Evolutionary conservation across 805 yeast species (phyloP), one percentile per base, ranked within the genome.

Genomic region (Myxozyma mucilagina): DNA sequence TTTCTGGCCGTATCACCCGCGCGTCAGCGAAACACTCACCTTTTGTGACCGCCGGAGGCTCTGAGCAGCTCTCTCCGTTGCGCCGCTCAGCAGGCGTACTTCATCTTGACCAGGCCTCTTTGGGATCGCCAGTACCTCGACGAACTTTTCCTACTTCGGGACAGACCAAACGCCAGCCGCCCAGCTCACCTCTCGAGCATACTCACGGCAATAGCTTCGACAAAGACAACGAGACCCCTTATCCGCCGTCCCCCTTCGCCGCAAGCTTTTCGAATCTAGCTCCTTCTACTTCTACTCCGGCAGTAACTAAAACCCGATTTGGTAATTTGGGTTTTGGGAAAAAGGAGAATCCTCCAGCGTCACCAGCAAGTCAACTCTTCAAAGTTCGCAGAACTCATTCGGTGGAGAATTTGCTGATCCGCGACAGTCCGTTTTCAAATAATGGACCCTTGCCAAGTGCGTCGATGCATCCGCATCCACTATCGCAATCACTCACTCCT

Each of bases 31-130:
- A 56, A 47, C 65, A 60, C 18, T n/a, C 18, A 16, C 57, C 67
- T 18, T 50, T 59, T 16, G 24, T 60, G 5, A 31, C 45, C 24
- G 18, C 57, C 10, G 44, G 10, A 9, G 41, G 41, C 4, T 34
- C 52, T n/a, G 52, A 54, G 29, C 59, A 59, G 31, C 49, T 59
- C n/a, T 64, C 66, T 31, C 67, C 75, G 38, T 65, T 77, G 32
- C 72, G 76, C 13, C 71, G 80, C 38, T 78, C 80, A 4, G 70
- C 75, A 29, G 78, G 80, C 8, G 69, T 76, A 41, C 65, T 77
- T 41, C 76, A 77, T 63, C 74, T 77, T 41, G 78, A 75, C 60
- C 73, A 72, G 56, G 78, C 77, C 24, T 69, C 71, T 16, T 68
- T 56, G 20, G 70, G 66, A 45, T 66, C 69, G 20, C 67, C 68